These are phyloP conservation scores for Schizopora paradoxa DNA, from an alignment of 1,284 basidiomycete species.

Conservation along the genomic window DNA sequence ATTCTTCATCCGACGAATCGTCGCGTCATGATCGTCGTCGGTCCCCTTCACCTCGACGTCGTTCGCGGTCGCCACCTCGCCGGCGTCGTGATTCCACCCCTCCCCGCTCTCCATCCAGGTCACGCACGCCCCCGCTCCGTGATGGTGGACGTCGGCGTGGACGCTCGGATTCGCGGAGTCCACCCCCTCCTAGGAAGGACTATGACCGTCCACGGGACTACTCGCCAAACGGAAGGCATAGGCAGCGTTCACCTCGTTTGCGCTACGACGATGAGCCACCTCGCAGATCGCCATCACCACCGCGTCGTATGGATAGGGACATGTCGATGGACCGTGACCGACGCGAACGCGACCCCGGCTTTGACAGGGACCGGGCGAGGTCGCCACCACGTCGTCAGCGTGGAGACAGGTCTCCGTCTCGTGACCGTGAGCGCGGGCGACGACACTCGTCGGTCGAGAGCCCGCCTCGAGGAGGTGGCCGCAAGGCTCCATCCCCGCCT, in stretches of 20 bases:
- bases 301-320: conserved; percentile 24
- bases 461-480: no score
- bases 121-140: conserved; percentile 2
- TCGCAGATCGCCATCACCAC: conserved; percentile 28
- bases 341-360: conserved; percentile 16
- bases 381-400: conserved; percentile 27
- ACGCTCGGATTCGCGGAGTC: conserved; percentile 29
- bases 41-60: conserved; percentile 5
- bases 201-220: conserved; percentile 17
- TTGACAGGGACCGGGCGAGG: conserved; percentile 16
- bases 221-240: conserved; percentile 27
- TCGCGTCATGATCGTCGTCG: conserved; percentile 19
- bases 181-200: conserved; percentile 19
- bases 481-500: no score
- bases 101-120: background rate
- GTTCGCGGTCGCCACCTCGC: conserved; percentile 13
- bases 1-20: conserved; percentile 25
- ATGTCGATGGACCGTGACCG: conserved; percentile 23
- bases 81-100: conserved; percentile 5
- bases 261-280: conserved; percentile 20
- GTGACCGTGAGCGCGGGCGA: conserved; percentile 26
- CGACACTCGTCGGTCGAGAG: conserved; percentile 22
- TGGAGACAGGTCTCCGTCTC: conserved; percentile 15
- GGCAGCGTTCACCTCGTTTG: conserved; percentile 27
- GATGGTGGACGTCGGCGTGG: conserved; percentile 9